phyloP scores from a whole-genome alignment of 345 rosid genomes.

The Populus nigra region DNA sequence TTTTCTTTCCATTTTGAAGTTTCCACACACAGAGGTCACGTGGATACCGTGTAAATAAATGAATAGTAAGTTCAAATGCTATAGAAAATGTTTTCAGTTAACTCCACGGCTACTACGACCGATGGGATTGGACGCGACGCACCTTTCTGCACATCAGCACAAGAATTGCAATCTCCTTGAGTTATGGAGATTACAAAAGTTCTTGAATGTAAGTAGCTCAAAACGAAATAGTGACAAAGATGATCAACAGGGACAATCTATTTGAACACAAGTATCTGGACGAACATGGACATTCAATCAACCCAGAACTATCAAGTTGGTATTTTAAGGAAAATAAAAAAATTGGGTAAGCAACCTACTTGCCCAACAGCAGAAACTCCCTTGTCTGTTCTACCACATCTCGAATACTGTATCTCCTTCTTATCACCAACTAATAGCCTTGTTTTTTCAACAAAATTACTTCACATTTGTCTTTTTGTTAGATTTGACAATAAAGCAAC shows the following conservation, averaged over 20 bases:
- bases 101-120: not conserved
- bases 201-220: not conserved
- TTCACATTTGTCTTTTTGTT: not conserved
- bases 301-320: not conserved
- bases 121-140: too few species aligned
- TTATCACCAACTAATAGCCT: constrained; percentile 74
- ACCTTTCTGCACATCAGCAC: not conserved
- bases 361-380: constrained; percentile 97
- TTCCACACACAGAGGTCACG: too few species aligned
- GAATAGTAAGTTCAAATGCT: not conserved
- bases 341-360: constrained; percentile 35
- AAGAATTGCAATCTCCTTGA: not conserved
- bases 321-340: not conserved
- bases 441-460: constrained; percentile 44
- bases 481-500: constrained; percentile 6
- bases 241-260: not conserved
- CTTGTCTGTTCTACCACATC: constrained; percentile 94
- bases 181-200: not conserved
- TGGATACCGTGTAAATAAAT: too few species aligned
- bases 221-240: not conserved
- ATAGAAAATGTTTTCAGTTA: not conserved
- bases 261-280: not conserved
- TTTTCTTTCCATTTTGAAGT: too few species aligned
- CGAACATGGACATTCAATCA: not conserved
- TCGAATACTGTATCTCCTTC: constrained; percentile 71